Conservation (phyloP, 2,329 filamentous ascomycete genomes). For the Fusarium miscanthi region DNA sequence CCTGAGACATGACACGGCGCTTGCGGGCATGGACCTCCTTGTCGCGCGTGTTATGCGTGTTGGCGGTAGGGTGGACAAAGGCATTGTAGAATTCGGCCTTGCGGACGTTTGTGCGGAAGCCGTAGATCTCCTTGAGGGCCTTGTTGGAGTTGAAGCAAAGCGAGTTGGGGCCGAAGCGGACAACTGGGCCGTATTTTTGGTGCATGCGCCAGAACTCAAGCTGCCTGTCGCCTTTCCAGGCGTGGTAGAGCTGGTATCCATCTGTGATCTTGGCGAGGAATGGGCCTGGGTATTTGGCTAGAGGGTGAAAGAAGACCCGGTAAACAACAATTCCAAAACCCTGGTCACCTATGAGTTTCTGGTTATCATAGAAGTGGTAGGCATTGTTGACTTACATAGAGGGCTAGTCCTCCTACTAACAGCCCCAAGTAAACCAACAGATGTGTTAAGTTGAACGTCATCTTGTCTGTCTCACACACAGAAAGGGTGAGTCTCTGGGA, state of each 20-base stretch:
- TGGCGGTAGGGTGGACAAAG: conserved; percentile 76
- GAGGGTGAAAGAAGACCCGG: conserved; percentile 71
- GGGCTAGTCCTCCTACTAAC: conserved; percentile 48
- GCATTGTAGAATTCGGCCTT: conserved; percentile 80
- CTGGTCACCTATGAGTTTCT: conserved; percentile 45
- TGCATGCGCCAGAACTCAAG: conserved; percentile 78
- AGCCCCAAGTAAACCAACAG: conserved; percentile 55
- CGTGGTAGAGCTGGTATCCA: conserved; percentile 76
- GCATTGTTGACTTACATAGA: conserved; percentile 55
- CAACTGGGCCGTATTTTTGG: conserved; percentile 75
- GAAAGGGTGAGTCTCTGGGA: conserved; percentile 5
- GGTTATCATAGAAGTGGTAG: background rate
- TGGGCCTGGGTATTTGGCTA: conserved; percentile 73
- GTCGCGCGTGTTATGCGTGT: conserved; percentile 79
- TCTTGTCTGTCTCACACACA: conserved; percentile 25
- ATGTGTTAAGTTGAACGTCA: conserved; percentile 49
- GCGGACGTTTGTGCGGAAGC: conserved; percentile 70
- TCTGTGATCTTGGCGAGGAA: conserved; percentile 72
- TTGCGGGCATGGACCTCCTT: conserved; percentile 77
- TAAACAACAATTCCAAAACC: conserved; percentile 61
- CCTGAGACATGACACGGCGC: conserved; percentile 76
- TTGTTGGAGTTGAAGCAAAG: conserved; percentile 80
- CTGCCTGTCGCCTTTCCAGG: conserved; percentile 79
- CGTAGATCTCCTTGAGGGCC: conserved; percentile 75
- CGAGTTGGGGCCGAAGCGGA: conserved; percentile 83